phyloP scores from a whole-genome alignment of 2,329 filamentous ascomycete genomes.

The Exutisphaerella laricina region DNA sequence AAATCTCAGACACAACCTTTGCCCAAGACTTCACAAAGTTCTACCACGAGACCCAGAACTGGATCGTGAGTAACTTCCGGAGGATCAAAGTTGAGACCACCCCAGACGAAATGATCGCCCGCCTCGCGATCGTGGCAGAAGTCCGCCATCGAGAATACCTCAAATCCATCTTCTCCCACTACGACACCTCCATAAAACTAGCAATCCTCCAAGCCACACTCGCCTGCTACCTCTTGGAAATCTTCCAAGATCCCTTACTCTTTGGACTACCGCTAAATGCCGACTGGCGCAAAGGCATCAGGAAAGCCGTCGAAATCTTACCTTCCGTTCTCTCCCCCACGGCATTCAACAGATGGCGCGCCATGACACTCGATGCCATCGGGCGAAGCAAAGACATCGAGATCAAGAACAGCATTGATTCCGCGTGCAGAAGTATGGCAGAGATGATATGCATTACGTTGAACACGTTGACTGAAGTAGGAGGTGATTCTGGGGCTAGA shows the following conservation, averaged over 20 bases:
- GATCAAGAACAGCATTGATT: slow-evolving; percentile 20
- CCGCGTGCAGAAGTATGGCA: slow-evolving; percentile 21
- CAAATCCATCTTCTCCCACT: slow-evolving; percentile 45
- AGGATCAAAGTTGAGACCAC: slow-evolving; percentile 49
- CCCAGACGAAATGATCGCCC: slow-evolving; percentile 17
- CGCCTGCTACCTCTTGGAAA: slow-evolving; percentile 55
- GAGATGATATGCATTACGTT: slow-evolving; percentile 26
- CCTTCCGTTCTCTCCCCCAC: slow-evolving; percentile 33
- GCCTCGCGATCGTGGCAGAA: slow-evolving; percentile 22
- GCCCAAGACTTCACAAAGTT: slow-evolving; percentile 55
- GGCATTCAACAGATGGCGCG: slow-evolving; percentile 61
- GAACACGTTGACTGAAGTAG: slow-evolving; percentile 24
- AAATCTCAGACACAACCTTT: slow-evolving; percentile 62
- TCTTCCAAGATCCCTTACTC: slow-evolving; percentile 57
- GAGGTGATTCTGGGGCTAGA: slow-evolving; percentile 19
- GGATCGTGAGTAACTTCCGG: slow-evolving; percentile 65
- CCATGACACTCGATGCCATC: slow-evolving; percentile 56
- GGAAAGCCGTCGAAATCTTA: slow-evolving; percentile 21
- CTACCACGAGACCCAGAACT: slow-evolving; percentile 66
- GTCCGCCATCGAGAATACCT: slow-evolving; percentile 21
- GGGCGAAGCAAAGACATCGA: slow-evolving; percentile 42
- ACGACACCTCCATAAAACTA: slow-evolving; percentile 52
- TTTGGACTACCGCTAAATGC: slow-evolving; percentile 54
- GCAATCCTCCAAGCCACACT: slow-evolving; percentile 59
- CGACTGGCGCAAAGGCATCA: slow-evolving; percentile 23